A percentile compares a stretch with the other conserved stretches of the same genome.
Evolutionary conservation across 202 grass and related monocot genomes (phyloP).

Genomic region (Brachypodium distachyon): DNA sequence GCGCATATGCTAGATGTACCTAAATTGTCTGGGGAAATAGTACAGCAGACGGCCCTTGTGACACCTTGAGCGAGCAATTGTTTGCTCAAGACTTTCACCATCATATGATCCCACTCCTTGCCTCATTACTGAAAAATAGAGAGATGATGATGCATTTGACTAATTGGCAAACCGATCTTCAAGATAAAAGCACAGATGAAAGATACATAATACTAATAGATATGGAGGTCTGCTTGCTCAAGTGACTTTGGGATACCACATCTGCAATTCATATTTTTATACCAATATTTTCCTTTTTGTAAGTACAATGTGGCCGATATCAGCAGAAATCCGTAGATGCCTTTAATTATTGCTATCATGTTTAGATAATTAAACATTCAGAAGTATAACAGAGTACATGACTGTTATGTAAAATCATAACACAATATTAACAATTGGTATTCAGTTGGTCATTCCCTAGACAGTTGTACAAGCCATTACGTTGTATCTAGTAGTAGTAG

Average conservation of each 20-base stretch:
- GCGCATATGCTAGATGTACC: slow-evolving; percentile 28
- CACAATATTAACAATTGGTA: background rate
- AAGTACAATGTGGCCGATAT: background rate
- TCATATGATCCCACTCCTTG: slow-evolving; percentile 33
- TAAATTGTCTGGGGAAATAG: slow-evolving; percentile 65
- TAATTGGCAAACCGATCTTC: background rate
- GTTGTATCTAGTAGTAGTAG: background rate
- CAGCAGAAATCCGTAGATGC: background rate
- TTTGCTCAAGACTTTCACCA: slow-evolving; percentile 59
- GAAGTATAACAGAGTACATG: background rate
- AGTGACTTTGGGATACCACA: background rate
- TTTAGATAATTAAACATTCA: background rate
- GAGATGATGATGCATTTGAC: background rate
- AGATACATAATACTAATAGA: background rate
- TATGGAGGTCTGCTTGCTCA: background rate
- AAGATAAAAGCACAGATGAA: background rate
- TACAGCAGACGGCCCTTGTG: slow-evolving; percentile 93
- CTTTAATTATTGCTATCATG: background rate
- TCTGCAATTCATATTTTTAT: background rate
- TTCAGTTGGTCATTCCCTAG: background rate
- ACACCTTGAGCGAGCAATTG: slow-evolving; percentile 66
- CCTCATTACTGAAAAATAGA: slow-evolving; percentile 26
- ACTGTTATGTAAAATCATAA: background rate
- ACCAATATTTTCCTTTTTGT: background rate
- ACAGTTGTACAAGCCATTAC: background rate